phyloP scores from a whole-genome alignment of 2,329 filamentous ascomycete species.

The Colletotrichum echinochloae region DNA sequence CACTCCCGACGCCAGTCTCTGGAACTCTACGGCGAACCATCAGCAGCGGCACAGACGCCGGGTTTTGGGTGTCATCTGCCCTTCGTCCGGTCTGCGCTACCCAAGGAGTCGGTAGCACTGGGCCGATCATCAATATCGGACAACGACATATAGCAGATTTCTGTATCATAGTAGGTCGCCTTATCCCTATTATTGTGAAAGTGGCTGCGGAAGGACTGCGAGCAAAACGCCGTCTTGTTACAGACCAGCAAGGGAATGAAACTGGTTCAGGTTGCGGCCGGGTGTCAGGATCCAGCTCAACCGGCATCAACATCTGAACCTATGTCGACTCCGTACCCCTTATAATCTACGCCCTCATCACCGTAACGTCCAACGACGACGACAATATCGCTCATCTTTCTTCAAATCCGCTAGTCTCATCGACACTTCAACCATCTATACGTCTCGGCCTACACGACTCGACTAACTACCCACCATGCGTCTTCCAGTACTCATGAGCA shows the following conservation, averaged over 20 bases:
- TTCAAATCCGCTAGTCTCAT: not conserved
- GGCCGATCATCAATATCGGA: not conserved
- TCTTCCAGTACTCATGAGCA: not conserved
- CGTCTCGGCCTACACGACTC: not conserved
- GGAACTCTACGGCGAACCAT: not conserved
- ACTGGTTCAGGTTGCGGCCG: constrained; percentile 30
- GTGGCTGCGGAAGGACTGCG: too few relatives aligned
- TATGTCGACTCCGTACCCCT: not conserved
- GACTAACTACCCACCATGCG: constrained; percentile 3
- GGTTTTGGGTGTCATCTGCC: not conserved
- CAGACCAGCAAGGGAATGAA: constrained; percentile 18
- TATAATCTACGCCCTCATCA: not conserved
- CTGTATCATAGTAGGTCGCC: not conserved
- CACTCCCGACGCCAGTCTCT: not conserved
- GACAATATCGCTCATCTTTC: too few relatives aligned
- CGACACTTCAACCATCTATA: too few relatives aligned
- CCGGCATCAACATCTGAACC: not conserved
- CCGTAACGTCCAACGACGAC: too few relatives aligned
- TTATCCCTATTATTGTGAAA: not conserved
- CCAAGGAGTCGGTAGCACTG: not conserved
- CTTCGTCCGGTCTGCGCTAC: too few relatives aligned
- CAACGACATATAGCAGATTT: not conserved
- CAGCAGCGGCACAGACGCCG: too few relatives aligned
- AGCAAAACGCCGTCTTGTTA: constrained; percentile 4
- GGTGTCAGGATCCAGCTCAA: constrained; percentile 30